Evolutionary conservation across 352 stramenopile genomes (phyloP).

Genomic region (Pythium oligandrum): DNA sequence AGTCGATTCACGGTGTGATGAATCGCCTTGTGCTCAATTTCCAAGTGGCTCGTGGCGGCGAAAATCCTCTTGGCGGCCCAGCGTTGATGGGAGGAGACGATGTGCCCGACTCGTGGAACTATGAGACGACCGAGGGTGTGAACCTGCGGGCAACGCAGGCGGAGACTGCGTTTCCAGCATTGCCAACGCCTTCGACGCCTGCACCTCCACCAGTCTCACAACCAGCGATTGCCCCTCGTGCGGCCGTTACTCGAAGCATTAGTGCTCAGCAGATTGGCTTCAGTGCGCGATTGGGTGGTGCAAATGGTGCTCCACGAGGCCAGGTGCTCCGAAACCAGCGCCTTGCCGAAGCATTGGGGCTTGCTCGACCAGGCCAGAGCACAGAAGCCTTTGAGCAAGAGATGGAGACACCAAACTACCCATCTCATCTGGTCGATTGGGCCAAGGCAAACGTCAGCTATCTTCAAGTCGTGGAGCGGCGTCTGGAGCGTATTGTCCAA

Average conservation of each 20-base stretch:
- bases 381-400: constrained; percentile 66
- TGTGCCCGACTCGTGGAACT: constrained; percentile 61
- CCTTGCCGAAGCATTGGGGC: constrained; percentile 54
- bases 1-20: constrained; percentile 61
- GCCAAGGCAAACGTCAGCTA: constrained; percentile 69
- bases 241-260: constrained; percentile 12
- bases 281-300: neutral
- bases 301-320: constrained; percentile 18
- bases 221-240: constrained; percentile 34
- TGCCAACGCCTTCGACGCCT: constrained; percentile 39
- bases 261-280: constrained; percentile 11
- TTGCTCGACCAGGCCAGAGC: constrained; percentile 35
- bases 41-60: constrained; percentile 50
- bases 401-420: constrained; percentile 66
- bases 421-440: constrained; percentile 60
- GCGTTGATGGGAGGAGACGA: constrained; percentile 20
- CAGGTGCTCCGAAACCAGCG: constrained; percentile 69
- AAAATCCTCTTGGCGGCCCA: constrained; percentile 46
- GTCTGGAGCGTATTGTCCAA: constrained; percentile 65
- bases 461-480: constrained; percentile 63
- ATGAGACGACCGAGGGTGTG: constrained; percentile 26
- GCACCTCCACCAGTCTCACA: constrained; percentile 31
- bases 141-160: constrained; percentile 19
- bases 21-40: constrained; percentile 77
- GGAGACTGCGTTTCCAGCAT: constrained; percentile 62